A percentile compares a stretch with the other conserved stretches of the same genome.
These are phyloP conservation scores for Flaveria trinervia DNA, from an alignment of 129 eudicot genomes.

Conservation along the genomic window DNA sequence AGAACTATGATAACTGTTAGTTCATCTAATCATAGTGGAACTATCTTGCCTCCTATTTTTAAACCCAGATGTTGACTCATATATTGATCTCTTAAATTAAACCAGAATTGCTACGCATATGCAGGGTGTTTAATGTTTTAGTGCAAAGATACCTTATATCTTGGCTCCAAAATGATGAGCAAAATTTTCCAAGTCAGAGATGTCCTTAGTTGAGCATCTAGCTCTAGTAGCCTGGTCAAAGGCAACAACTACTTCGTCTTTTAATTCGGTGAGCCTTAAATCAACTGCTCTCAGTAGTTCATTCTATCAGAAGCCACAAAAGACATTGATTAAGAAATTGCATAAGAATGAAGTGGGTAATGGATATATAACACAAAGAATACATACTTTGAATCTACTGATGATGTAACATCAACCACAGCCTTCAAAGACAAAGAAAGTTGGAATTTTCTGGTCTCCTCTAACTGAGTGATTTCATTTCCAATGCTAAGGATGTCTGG, in stretches of 20 bases:
- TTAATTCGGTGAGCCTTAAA: conserved; percentile 69
- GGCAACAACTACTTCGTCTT: conserved; percentile 62
- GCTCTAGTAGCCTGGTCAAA: conserved; percentile 60
- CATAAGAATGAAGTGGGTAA: conserved; percentile 10
- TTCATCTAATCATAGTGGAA: neutral
- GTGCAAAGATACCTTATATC: conserved; percentile 54
- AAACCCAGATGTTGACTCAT: conserved; percentile 15
- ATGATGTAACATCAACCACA: conserved; percentile 42
- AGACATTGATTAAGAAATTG: conserved; percentile 26
- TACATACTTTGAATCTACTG: conserved; percentile 81
- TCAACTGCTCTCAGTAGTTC: conserved; percentile 87
- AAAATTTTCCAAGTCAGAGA: conserved; percentile 57
- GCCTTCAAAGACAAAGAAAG: conserved; percentile 56
- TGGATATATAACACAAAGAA: conserved; percentile 13
- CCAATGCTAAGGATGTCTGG: conserved; percentile 47
- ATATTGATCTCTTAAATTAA: neutral
- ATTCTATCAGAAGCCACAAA: conserved; percentile 54
- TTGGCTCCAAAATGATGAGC: conserved; percentile 73
- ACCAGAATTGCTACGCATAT: neutral
- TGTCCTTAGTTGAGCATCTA: conserved; percentile 53
- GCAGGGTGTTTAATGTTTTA: neutral
- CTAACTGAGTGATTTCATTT: conserved; percentile 77
- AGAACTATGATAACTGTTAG: neutral
- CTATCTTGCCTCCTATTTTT: neutral
- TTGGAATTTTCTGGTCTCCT: conserved; percentile 77